A percentile compares a stretch with the other conserved stretches of the same genome.
phyloP scores from a whole-genome alignment of 1,284 basidiomycete species.

The Grifola frondosa region DNA sequence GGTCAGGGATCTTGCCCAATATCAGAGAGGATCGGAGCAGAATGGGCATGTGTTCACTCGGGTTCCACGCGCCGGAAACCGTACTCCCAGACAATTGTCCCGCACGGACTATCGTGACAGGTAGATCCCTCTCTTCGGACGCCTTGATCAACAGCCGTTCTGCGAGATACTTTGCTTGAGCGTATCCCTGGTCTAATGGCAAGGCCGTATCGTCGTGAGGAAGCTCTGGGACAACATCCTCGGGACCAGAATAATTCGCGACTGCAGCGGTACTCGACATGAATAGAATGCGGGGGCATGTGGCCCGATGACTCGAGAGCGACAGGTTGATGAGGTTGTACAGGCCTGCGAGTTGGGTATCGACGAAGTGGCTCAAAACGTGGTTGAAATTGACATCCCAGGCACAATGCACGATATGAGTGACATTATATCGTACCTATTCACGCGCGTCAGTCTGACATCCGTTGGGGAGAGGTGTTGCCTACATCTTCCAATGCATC shows the following conservation, averaged over 20 bases:
- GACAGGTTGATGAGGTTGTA: conserved; percentile 20
- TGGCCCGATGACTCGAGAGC: conserved; percentile 13
- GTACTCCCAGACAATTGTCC: conserved; percentile 21
- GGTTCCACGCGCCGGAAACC: conserved; percentile 20
- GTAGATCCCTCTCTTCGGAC: conserved; percentile 5
- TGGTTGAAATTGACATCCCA: conserved; percentile 36
- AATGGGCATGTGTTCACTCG: conserved; percentile 21
- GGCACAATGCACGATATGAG: conserved; percentile 29
- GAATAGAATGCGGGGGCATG: conserved; percentile 27
- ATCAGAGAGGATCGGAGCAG: conserved; percentile 12
- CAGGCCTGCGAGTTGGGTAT: conserved; percentile 8
- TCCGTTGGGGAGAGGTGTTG: not conserved
- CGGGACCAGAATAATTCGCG: conserved; percentile 6
- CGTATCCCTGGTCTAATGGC: conserved; percentile 18
- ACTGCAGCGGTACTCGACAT: conserved; percentile 29
- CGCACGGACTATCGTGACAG: conserved; percentile 15
- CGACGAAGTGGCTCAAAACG: conserved; percentile 9
- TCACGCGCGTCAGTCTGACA: no score
- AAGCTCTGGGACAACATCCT: conserved; percentile 16
- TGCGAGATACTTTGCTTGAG: conserved; percentile 21
- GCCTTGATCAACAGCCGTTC: conserved; percentile 20
- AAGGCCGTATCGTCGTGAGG: conserved; percentile 14
- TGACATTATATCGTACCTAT: conserved; percentile 18
- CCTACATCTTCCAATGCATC: conserved; percentile 2
- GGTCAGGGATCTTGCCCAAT: conserved; percentile 15